Evolutionary conservation across 257 asterid species (phyloP).

Genomic region (Solanum okadae): DNA sequence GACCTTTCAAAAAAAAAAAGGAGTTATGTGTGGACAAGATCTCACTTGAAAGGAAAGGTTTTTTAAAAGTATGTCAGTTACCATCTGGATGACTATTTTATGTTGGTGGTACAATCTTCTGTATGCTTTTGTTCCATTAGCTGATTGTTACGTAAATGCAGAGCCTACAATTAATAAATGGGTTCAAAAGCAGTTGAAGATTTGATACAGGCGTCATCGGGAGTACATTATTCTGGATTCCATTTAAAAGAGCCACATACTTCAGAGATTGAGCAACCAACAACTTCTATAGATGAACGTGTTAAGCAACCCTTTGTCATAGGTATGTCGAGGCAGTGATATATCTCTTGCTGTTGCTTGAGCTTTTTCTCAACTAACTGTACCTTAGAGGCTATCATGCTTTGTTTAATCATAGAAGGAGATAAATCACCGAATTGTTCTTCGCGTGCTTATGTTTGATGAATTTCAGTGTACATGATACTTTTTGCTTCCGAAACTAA

Average conservation of each 20-base stretch:
- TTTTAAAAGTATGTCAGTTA: background rate
- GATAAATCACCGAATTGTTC: background rate
- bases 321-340: slow-evolving; percentile 33
- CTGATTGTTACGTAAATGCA: background rate
- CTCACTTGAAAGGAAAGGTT: background rate
- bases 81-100: background rate
- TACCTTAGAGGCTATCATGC: background rate
- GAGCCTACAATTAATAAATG: slow-evolving; percentile 21
- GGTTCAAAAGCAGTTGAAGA: slow-evolving; percentile 88
- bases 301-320: slow-evolving; percentile 85
- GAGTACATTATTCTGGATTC: slow-evolving; percentile 90
- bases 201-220: slow-evolving; percentile 80
- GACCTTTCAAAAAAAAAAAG: background rate
- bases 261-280: slow-evolving; percentile 34
- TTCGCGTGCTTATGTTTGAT: background rate
- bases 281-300: slow-evolving; percentile 42
- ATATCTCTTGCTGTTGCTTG: background rate
- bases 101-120: background rate
- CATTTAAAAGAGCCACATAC: slow-evolving; percentile 42
- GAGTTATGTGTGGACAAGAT: background rate
- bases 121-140: background rate
- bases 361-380: background rate
- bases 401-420: background rate
- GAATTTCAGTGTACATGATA: background rate
- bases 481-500: background rate